Evolutionary conservation across 164 flowering plant genomes (phyloP).

Genomic region (Magnolia sinica): DNA sequence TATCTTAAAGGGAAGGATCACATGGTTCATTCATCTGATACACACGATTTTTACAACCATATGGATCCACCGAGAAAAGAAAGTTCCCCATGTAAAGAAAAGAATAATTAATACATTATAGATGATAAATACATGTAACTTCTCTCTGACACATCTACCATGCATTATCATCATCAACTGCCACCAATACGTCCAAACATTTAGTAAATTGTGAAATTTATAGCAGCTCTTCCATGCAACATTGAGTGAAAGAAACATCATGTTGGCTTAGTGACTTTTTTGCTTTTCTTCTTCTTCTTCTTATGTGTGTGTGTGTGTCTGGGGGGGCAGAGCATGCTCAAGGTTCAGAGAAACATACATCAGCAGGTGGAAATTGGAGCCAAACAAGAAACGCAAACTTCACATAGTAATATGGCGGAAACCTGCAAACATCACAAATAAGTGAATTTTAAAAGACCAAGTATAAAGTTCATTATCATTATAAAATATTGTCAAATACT

Average conservation of each 20-base stretch:
- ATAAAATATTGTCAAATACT: neutral
- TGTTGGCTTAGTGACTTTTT: too few species aligned
- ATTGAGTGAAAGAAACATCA: neutral
- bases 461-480: neutral
- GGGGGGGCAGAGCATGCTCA: neutral
- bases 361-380: slow-evolving; percentile 75
- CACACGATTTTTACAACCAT: too few species aligned
- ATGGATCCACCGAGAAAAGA: too few species aligned
- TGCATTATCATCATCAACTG: neutral
- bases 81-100: too few species aligned
- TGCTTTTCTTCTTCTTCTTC: too few species aligned
- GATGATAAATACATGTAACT: too few species aligned
- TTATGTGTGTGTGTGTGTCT: too few species aligned
- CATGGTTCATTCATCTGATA: too few species aligned
- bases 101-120: too few species aligned
- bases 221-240: neutral
- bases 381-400: slow-evolving; percentile 97
- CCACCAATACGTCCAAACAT: neutral
- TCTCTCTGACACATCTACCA: neutral
- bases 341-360: slow-evolving; percentile 31
- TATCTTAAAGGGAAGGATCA: too few species aligned
- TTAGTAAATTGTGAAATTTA: neutral
- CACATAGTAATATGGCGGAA: slow-evolving; percentile 74
- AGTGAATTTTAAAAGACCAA: neutral
- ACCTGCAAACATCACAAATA: slow-evolving; percentile 38